phyloP scores from a whole-genome alignment of 768 basidiomycete species.

The Inosperma sp. region DNA sequence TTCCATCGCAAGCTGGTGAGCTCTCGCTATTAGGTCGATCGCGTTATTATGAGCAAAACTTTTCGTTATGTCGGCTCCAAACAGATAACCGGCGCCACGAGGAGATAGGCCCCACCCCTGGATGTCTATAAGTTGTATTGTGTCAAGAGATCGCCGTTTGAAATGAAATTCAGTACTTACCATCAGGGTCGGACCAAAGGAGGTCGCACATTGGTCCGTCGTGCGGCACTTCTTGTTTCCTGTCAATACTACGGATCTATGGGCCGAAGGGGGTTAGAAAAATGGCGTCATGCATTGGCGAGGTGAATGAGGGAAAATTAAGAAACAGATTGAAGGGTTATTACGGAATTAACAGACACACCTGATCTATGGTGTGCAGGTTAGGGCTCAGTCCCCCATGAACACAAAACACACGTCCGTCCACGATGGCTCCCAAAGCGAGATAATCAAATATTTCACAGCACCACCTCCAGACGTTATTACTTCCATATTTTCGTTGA shows the following conservation, averaged over 20 bases:
- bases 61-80: slow-evolving; percentile 90
- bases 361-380: slow-evolving; percentile 84
- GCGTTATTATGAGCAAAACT: slow-evolving; percentile 86
- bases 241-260: slow-evolving; percentile 90
- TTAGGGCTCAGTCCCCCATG: slow-evolving; percentile 95
- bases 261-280: slow-evolving; percentile 1
- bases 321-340: too few species aligned
- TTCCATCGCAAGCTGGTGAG: slow-evolving; percentile 98
- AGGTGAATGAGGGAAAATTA: too few species aligned
- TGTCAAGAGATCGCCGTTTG: neutral
- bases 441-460: slow-evolving; percentile 99
- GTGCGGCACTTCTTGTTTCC: slow-evolving; percentile 97
- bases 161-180: slow-evolving; percentile 38
- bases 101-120: slow-evolving; percentile 95
- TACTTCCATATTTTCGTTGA: slow-evolving; percentile 89
- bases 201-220: slow-evolving; percentile 99
- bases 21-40: slow-evolving; percentile 92
- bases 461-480: slow-evolving; percentile 97
- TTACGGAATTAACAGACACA: slow-evolving; percentile 32
- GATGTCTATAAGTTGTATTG: slow-evolving; percentile 55
- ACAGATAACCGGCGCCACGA: slow-evolving; percentile 94
- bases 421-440: slow-evolving; percentile 91
- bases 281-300: neutral
- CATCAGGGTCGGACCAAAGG: slow-evolving; percentile 99
- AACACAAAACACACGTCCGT: slow-evolving; percentile 94